Evolutionary conservation across 1,284 basidiomycete genomes (phyloP), one percentile per base, ranked within the genome.

Genomic region (Moesziomyces globuligerus): DNA sequence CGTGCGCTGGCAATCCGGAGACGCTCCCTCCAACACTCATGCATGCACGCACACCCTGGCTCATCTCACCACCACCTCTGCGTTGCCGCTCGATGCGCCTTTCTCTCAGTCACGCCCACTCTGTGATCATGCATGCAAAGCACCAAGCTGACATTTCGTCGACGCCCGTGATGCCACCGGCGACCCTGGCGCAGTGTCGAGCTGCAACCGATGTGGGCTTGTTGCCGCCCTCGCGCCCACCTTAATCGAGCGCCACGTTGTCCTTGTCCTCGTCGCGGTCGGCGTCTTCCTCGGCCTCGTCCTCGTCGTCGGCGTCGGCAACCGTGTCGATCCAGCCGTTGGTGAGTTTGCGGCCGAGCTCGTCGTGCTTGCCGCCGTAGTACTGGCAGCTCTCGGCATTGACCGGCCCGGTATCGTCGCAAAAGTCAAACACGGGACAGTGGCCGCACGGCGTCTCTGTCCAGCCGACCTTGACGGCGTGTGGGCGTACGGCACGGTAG

Each of bases 341-440:
- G 3, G 41, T 52, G 8, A 68, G 20, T 42, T 68, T 68, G 25
- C 70, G 47, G 17, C 70, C 70, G 5, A 68, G 42, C 43, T 72
- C 65, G 50, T 72, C 70, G 15, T 60, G 39, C 36, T 53, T 56
- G 26, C 70, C 65, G 26, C 68, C 75, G 42, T 52, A 79, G 57
- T 80, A 78, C 46, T 68, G 52, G 41, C 78, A 80, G 3, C 40
- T 56, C 50, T 72, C 67, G 13, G 78, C 76, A 48, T 75, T 80
- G 25, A 78, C 75, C 3, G 78, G 76, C 1, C 78, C 78, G 6
- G 66, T 61, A 28, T 71, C 62, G 36, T 68, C 62, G 48, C 78
- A 80, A 46, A 80, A 80, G 46, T 75, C 71, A 43, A 75, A 75
- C n/a, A 78, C 75, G 21, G 78, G 76, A 42, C 76, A 80, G 41